These are phyloP conservation scores for Chenopodium suecicum DNA, from an alignment of 148 eudicot genomes.

Conservation along the genomic window DNA sequence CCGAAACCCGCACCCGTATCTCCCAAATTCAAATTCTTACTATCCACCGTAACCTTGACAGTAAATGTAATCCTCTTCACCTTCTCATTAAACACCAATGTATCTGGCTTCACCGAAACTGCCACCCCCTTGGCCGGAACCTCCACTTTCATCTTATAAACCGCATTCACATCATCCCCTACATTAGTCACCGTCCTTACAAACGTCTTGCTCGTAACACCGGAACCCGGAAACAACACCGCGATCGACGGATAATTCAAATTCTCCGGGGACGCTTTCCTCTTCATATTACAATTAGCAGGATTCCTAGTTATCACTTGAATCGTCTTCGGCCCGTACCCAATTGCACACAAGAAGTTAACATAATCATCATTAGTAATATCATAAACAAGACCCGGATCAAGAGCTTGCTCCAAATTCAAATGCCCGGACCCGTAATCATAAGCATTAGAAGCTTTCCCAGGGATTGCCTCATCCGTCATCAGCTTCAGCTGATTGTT, in stretches of 20 bases:
- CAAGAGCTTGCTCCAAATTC: slow-evolving; percentile 75
- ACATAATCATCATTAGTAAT: slow-evolving; percentile 61
- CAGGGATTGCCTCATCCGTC: slow-evolving; percentile 60
- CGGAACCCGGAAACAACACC: slow-evolving; percentile 53
- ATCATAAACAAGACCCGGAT: slow-evolving; percentile 91
- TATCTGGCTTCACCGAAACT: slow-evolving; percentile 59
- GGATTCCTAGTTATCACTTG: slow-evolving; percentile 82
- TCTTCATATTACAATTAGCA: slow-evolving; percentile 59
- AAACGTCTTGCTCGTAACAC: slow-evolving; percentile 57
- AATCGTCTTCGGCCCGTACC: slow-evolving; percentile 82
- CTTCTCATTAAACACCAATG: slow-evolving; percentile 53
- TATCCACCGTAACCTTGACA: slow-evolving; percentile 62
- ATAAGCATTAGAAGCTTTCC: slow-evolving; percentile 63
- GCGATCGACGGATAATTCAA: slow-evolving; percentile 84
- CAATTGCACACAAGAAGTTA: slow-evolving; percentile 71
- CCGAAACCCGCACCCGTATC: slow-evolving; percentile 84
- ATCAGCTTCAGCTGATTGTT: slow-evolving; percentile 54
- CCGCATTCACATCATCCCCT: slow-evolving; percentile 51
- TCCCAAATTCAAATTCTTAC: slow-evolving; percentile 52
- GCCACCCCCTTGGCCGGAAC: slow-evolving; percentile 56
- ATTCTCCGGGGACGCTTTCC: slow-evolving; percentile 62
- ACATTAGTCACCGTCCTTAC: slow-evolving; percentile 83
- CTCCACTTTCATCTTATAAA: slow-evolving; percentile 53
- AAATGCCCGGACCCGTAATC: slow-evolving; percentile 84
- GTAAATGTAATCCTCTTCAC: slow-evolving; percentile 51